Percentiles rank a stretch among this genome's conserved stretches.
Conservation (phyloP, 441 rosid species). For the Sinapis alba region DNA sequence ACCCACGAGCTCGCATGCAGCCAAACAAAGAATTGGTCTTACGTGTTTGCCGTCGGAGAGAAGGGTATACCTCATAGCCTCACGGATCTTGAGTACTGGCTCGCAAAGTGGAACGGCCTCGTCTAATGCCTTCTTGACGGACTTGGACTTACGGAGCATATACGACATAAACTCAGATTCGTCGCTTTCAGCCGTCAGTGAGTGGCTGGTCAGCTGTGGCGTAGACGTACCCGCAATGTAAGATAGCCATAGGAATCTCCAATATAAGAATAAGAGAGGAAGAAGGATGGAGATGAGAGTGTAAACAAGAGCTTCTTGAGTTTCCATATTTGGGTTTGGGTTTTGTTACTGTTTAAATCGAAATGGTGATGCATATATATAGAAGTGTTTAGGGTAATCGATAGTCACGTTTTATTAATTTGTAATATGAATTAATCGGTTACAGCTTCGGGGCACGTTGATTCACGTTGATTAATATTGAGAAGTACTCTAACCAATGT, state of each 20-base stretch:
- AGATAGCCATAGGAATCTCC: not conserved
- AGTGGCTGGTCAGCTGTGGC: not conserved
- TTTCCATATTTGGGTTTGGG: conserved; percentile 4
- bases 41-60: conserved; percentile 46
- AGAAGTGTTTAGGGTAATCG: not conserved
- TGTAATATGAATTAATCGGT: no score
- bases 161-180: conserved; percentile 18
- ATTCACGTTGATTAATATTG: not conserved
- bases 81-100: conserved; percentile 24
- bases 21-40: conserved; percentile 43
- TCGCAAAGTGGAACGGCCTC: conserved; percentile 37
- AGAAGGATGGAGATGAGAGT: not conserved
- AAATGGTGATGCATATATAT: not conserved
- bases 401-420: not conserved
- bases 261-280: not conserved
- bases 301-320: conserved; percentile 12
- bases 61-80: conserved; percentile 57
- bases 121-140: conserved; percentile 38
- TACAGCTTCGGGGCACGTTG: not conserved
- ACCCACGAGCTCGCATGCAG: conserved; percentile 50
- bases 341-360: not conserved
- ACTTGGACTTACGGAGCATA: conserved; percentile 37
- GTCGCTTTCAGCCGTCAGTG: not conserved
- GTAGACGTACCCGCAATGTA: not conserved
- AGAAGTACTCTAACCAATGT: not conserved